Conservation (phyloP, 306 rosid species). For the Dicorynia guianensis region DNA sequence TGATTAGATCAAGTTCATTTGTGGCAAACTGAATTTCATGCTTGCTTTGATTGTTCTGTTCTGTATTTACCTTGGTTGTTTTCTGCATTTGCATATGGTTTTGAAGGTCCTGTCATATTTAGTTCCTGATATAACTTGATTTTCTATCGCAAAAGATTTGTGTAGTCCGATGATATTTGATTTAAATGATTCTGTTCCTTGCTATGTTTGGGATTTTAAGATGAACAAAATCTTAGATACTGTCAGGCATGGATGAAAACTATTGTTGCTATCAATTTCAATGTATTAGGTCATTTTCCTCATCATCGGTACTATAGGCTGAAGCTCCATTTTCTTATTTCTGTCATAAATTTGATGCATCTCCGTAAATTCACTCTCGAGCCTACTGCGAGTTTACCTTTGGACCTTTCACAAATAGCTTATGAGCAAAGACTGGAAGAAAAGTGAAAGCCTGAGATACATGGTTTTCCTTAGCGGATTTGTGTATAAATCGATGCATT, state of each 20-base stretch:
- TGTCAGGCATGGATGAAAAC: background rate
- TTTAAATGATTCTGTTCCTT: constrained; percentile 6
- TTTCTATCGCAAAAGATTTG: background rate
- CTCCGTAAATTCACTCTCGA: background rate
- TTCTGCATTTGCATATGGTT: constrained; percentile 34
- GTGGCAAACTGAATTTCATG: constrained; percentile 11
- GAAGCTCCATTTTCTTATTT: background rate
- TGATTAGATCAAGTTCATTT: constrained; percentile 41
- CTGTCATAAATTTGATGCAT: background rate
- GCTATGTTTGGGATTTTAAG: background rate
- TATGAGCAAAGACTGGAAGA: constrained; percentile 31
- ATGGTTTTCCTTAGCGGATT: background rate
- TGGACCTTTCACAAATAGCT: constrained; percentile 5
- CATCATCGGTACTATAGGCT: background rate
- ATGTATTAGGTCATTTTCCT: constrained; percentile 9
- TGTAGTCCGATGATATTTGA: constrained; percentile 4
- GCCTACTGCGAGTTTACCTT: background rate
- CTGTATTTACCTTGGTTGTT: constrained; percentile 10
- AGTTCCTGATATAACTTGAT: constrained; percentile 15
- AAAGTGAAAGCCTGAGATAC: constrained; percentile 31
- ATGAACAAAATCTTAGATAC: background rate
- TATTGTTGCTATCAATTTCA: constrained; percentile 5
- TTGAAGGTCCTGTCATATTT: background rate
- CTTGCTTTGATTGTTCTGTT: constrained; percentile 31
- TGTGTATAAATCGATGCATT: background rate